Conservation (phyloP, 1,139 yeast species). For the Taphrina populina region DNA sequence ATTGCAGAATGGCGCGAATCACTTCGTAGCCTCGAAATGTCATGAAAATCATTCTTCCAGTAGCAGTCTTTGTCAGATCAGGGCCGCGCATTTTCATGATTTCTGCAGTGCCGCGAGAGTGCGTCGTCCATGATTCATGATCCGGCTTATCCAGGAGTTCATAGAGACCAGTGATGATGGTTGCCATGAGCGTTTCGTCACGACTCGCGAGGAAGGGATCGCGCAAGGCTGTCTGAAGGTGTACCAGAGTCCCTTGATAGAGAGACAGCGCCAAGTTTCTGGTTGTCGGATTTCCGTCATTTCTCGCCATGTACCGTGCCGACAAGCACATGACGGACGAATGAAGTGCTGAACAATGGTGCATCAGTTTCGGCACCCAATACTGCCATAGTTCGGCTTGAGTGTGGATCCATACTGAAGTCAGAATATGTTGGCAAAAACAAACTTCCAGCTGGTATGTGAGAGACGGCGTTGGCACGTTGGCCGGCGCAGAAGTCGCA, state of each 20-base stretch:
- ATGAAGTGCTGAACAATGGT: constrained; percentile 32
- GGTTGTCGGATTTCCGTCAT: constrained; percentile 3
- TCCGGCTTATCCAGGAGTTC: constrained; percentile 26
- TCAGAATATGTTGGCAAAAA: constrained; percentile 24
- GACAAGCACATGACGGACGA: constrained; percentile 37
- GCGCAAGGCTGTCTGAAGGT: constrained; percentile 20
- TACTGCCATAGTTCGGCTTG: constrained; percentile 20
- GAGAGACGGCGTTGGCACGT: constrained; percentile 6
- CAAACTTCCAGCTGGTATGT: constrained; percentile 14
- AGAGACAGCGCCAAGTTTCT: constrained; percentile 18
- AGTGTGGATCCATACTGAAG: constrained; percentile 23
- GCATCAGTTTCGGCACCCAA: constrained; percentile 8
- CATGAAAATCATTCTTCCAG: constrained; percentile 17
- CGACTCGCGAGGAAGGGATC: constrained; percentile 7
- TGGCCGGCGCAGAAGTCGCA: too few species aligned
- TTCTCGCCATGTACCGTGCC: constrained; percentile 35
- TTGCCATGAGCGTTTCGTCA: constrained; percentile 31
- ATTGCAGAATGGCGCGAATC: constrained; percentile 16
- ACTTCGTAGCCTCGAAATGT: constrained; percentile 28
- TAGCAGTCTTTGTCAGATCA: neutral
- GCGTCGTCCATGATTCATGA: constrained; percentile 23
- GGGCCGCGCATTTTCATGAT: constrained; percentile 21
- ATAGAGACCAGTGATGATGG: constrained; percentile 28
- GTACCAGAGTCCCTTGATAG: constrained; percentile 12
- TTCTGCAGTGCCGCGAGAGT: constrained; percentile 25